phyloP scores from a whole-genome alignment of 2,329 filamentous ascomycete genomes.

The Colletotrichum echinochloae region DNA sequence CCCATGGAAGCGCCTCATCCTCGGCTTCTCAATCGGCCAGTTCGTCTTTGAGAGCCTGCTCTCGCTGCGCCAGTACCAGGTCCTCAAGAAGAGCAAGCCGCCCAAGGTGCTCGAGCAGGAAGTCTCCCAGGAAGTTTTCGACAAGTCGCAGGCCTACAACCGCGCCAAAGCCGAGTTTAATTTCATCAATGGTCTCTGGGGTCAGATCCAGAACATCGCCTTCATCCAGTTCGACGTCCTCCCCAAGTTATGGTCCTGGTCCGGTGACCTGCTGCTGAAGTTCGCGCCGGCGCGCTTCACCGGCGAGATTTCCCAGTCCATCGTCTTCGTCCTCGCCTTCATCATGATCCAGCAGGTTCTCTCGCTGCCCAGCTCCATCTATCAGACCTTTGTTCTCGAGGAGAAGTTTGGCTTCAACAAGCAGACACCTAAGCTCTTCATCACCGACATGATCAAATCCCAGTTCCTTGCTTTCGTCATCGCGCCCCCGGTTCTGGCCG shows the following conservation, averaged over 20 bases:
- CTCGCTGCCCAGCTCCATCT: slow-evolving; percentile 85
- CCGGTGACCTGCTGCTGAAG: slow-evolving; percentile 78
- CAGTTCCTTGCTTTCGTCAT: slow-evolving; percentile 85
- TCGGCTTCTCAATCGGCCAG: slow-evolving; percentile 93
- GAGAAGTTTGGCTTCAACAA: slow-evolving; percentile 99
- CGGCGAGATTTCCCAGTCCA: slow-evolving; percentile 93
- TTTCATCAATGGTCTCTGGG: slow-evolving; percentile 83
- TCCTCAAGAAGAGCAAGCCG: slow-evolving; percentile 82
- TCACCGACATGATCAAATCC: slow-evolving; percentile 91
- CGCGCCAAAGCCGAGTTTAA: slow-evolving; percentile 94
- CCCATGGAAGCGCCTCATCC: slow-evolving; percentile 96
- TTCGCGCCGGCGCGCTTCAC: slow-evolving; percentile 84
- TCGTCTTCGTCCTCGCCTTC: slow-evolving; percentile 91
- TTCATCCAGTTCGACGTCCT: slow-evolving; percentile 93
- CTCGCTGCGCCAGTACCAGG: slow-evolving; percentile 87
- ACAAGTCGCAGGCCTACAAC: slow-evolving; percentile 96
- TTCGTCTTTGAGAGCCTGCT: slow-evolving; percentile 92
- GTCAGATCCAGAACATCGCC: slow-evolving; percentile 87
- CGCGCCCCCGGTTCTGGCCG: slow-evolving; percentile 88
- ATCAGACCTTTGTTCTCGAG: slow-evolving; percentile 95
- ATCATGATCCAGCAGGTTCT: slow-evolving; percentile 84
- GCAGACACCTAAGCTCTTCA: slow-evolving; percentile 88
- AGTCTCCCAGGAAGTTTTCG: slow-evolving; percentile 89
- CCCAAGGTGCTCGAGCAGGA: slow-evolving; percentile 91
- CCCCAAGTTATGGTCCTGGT: slow-evolving; percentile 88